Evolutionary conservation across 371 early-diverging fungal species (phyloP).

Genomic region (Mortierella sp.): DNA sequence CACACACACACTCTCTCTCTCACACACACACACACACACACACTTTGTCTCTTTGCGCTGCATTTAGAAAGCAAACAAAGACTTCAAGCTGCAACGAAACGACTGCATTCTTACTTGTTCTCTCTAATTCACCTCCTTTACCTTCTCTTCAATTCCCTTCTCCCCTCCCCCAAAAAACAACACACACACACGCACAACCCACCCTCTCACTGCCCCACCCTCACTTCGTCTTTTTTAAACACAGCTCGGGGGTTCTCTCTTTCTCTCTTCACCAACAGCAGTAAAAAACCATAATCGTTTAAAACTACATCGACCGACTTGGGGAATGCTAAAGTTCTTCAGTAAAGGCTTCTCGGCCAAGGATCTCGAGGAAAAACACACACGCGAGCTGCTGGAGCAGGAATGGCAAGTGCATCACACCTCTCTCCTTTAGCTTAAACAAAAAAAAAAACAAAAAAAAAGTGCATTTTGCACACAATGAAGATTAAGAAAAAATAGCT

Average conservation of each 20-base stretch:
- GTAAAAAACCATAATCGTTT: neutral
- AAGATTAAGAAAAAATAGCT: neutral
- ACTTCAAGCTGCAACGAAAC: no score
- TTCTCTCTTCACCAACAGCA: neutral
- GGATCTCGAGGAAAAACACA: constrained; percentile 54
- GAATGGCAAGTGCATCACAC: constrained; percentile 37
- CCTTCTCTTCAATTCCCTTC: no score
- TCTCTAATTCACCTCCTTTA: no score
- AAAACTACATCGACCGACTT: neutral
- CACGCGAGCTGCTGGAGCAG: constrained; percentile 48
- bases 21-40: neutral
- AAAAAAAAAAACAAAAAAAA: neutral
- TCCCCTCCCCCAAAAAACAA: no score
- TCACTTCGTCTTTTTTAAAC: no score
- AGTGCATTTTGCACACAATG: no score
- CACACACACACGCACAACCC: neutral
- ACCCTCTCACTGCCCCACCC: neutral
- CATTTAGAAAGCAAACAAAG: no score
- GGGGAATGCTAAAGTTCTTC: constrained; percentile 51
- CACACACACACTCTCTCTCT: neutral
- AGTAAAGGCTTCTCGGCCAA: constrained; percentile 41
- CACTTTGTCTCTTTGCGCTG: neutral
- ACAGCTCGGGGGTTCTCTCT: neutral
- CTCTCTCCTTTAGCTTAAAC: neutral
- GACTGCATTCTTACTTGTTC: no score